Conservation (phyloP, 2,329 filamentous ascomycete species). For the Trichophyton mentagrophytes region DNA sequence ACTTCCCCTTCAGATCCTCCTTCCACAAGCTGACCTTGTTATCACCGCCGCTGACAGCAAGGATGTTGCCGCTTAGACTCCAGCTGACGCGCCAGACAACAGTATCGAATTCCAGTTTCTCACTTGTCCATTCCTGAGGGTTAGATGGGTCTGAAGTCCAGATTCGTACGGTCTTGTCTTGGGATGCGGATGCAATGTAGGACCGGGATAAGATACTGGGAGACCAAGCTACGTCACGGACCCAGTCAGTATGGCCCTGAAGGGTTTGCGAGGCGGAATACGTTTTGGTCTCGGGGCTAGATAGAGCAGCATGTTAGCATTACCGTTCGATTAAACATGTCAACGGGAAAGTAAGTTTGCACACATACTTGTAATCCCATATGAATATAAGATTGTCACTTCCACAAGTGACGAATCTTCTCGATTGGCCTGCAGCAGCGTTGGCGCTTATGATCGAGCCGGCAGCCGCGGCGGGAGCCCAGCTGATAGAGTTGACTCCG, state of each 20-base stretch:
- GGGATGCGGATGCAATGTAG: slow-evolving; percentile 89
- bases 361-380: slow-evolving; percentile 61
- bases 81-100: slow-evolving; percentile 94
- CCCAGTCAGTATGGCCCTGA: slow-evolving; percentile 83
- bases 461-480: slow-evolving; percentile 75
- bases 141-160: slow-evolving; percentile 68
- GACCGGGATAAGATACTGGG: slow-evolving; percentile 89
- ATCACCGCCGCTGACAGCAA: slow-evolving; percentile 85
- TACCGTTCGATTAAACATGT: not conserved
- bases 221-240: slow-evolving; percentile 93
- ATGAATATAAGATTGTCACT: slow-evolving; percentile 90
- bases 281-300: slow-evolving; percentile 38
- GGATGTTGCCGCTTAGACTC: slow-evolving; percentile 91
- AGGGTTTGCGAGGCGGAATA: slow-evolving; percentile 48
- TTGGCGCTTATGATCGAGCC: slow-evolving; percentile 71
- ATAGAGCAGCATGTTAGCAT: not conserved
- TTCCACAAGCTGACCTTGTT: slow-evolving; percentile 98
- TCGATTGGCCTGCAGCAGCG: slow-evolving; percentile 49
- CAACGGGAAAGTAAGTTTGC: slow-evolving; percentile 13
- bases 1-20: slow-evolving; percentile 90
- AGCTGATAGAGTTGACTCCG: slow-evolving; percentile 90
- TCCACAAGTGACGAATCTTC: slow-evolving; percentile 86
- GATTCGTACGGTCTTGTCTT: slow-evolving; percentile 95
- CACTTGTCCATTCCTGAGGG: slow-evolving; percentile 66
- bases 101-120: slow-evolving; percentile 74